Conservation (phyloP, 2,329 filamentous ascomycete genomes). For the Furcasterigmium furcatum region DNA sequence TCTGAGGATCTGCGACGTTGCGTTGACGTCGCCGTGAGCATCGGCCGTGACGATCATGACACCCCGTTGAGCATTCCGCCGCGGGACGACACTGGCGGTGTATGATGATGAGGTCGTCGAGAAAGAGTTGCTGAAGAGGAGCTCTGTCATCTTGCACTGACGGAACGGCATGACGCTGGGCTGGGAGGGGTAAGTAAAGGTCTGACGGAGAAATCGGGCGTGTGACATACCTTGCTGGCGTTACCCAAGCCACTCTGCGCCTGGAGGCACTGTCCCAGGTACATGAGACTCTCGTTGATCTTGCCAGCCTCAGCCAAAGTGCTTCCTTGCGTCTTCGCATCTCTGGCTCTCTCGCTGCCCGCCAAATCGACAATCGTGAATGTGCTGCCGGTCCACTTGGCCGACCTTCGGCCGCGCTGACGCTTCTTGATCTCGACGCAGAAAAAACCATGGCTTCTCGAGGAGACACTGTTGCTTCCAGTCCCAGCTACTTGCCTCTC, state of each 20-base stretch:
- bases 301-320: conserved; percentile 95
- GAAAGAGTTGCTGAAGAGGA: conserved; percentile 86
- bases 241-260: conserved; percentile 82
- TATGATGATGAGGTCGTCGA: conserved; percentile 55
- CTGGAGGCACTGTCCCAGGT: conserved; percentile 92
- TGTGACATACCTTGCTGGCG: conserved; percentile 62
- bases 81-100: conserved; percentile 30
- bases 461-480: conserved; percentile 88
- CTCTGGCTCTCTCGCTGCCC: conserved; percentile 87
- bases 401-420: conserved; percentile 36
- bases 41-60: conserved; percentile 98
- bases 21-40: conserved; percentile 89
- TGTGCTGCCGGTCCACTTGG: conserved; percentile 71
- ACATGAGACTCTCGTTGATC: conserved; percentile 98
- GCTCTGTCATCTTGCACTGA: conserved; percentile 81
- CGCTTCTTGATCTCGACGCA: conserved; percentile 92
- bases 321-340: conserved; percentile 89
- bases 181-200: conserved; percentile 29
- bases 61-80: conserved; percentile 75
- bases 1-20: conserved; percentile 90
- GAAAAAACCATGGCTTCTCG: conserved; percentile 93
- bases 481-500: conserved; percentile 88
- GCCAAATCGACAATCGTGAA: conserved; percentile 90
- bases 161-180: conserved; percentile 74
- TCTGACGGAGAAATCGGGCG: not conserved